Evolutionary conservation across 139 green algal genomes (phyloP).

Genomic region (Chlorella sp.): DNA sequence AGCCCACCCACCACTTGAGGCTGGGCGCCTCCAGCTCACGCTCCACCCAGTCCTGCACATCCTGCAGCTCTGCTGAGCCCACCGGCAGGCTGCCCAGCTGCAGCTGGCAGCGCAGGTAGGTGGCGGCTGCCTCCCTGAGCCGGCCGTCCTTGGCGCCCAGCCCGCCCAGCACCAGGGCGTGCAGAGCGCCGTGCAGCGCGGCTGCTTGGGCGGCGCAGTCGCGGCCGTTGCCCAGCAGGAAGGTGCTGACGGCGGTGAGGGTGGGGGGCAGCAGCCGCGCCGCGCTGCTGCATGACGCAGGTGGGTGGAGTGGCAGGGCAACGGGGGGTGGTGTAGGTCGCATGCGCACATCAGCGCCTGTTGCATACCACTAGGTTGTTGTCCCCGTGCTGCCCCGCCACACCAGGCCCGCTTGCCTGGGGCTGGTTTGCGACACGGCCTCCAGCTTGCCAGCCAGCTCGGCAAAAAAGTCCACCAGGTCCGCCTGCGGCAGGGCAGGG

Average conservation of each 20-base stretch:
- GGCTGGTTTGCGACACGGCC: background rate
- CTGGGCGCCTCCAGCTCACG: constrained; percentile 29
- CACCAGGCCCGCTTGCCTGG: too few species aligned
- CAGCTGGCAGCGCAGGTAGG: constrained; percentile 50
- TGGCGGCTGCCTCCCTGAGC: constrained; percentile 34
- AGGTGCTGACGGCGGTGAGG: constrained; percentile 46
- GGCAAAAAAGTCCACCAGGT: constrained; percentile 44
- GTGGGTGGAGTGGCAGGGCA: background rate
- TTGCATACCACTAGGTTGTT: too few species aligned
- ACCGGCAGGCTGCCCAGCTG: constrained; percentile 31
- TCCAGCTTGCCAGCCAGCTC: constrained; percentile 13
- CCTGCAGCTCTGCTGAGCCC: background rate
- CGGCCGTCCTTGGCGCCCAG: constrained; percentile 20
- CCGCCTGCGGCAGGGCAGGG: background rate
- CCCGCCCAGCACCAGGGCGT: constrained; percentile 21
- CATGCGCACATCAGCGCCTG: too few species aligned
- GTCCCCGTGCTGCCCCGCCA: too few species aligned
- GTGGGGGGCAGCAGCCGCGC: constrained; percentile 1
- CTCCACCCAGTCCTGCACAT: constrained; percentile 28
- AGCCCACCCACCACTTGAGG: constrained; percentile 31
- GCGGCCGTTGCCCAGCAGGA: constrained; percentile 51
- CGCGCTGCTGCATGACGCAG: background rate
- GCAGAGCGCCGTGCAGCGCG: constrained; percentile 34
- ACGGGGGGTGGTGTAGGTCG: background rate
- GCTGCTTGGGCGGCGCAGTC: constrained; percentile 29